phyloP scores from a whole-genome alignment of 805 yeast genomes.

The Lipomyces orientalis region DNA sequence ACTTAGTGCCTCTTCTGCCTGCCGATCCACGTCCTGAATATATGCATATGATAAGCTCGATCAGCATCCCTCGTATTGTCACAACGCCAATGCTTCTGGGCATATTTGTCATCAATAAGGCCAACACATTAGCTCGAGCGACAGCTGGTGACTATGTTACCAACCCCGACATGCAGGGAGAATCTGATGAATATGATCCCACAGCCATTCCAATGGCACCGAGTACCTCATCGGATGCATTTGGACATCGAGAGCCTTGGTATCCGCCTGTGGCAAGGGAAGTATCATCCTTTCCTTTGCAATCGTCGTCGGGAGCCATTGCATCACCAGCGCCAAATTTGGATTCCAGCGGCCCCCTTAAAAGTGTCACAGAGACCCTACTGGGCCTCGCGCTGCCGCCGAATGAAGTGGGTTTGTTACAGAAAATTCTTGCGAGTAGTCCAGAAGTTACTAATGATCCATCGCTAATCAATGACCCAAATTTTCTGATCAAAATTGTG shows the following conservation, averaged over 20 bases:
- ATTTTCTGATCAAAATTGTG: constrained; percentile 40
- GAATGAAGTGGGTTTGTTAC: constrained; percentile 38
- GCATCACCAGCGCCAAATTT: constrained; percentile 1
- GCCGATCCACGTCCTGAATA: constrained; percentile 40
- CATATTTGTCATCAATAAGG: constrained; percentile 30
- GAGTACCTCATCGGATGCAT: neutral
- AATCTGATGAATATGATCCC: constrained; percentile 5
- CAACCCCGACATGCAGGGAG: neutral
- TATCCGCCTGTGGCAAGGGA: neutral
- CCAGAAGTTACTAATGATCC: constrained; percentile 44
- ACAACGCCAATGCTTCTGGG: constrained; percentile 22
- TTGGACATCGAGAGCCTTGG: neutral
- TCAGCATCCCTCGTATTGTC: constrained; percentile 13
- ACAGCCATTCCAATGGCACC: constrained; percentile 3
- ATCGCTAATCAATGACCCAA: constrained; percentile 41
- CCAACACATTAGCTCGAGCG: neutral
- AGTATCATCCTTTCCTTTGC: neutral
- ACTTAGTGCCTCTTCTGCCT: constrained; percentile 53
- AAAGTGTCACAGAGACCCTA: constrained; percentile 7
- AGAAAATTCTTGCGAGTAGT: constrained; percentile 37
- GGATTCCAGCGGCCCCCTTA: neutral
- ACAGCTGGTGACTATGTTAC: neutral
- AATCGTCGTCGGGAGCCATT: neutral
- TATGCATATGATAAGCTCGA: constrained; percentile 19
- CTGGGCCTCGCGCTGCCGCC: constrained; percentile 38